These are phyloP conservation scores for Aspergillus pseudonomiae DNA, from an alignment of 2,329 filamentous ascomycete genomes.

Conservation along the genomic window DNA sequence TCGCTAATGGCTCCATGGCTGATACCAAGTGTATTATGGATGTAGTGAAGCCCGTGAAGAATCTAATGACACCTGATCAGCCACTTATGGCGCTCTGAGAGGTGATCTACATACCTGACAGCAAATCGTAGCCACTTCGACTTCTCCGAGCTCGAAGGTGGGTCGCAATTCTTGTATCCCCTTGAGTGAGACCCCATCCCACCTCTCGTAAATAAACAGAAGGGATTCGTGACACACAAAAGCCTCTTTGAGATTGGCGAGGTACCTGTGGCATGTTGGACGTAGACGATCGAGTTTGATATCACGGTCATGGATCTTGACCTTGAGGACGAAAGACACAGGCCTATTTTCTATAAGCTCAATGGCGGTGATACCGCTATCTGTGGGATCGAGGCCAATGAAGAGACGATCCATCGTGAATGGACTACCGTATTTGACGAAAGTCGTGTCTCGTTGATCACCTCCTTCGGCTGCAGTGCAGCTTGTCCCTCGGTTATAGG, in stretches of 20 bases:
- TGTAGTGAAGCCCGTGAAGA: slow-evolving; percentile 12
- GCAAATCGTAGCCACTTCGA: slow-evolving; percentile 16
- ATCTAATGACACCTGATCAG: background rate
- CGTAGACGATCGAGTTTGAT: background rate
- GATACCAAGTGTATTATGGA: slow-evolving; percentile 12
- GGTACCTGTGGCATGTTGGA: slow-evolving; percentile 7
- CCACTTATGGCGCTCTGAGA: no score
- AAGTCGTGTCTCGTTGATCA: no score
- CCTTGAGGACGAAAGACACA: slow-evolving; percentile 11
- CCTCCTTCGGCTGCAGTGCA: background rate
- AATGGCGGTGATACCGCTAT: slow-evolving; percentile 15
- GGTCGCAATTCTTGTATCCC: slow-evolving; percentile 5
- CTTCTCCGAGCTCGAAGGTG: slow-evolving; percentile 12
- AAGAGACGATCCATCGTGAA: slow-evolving; percentile 14
- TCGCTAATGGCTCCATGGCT: slow-evolving; percentile 7
- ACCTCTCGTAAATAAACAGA: slow-evolving; percentile 13
- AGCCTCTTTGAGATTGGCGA: slow-evolving; percentile 14
- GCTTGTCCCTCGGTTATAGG: background rate
- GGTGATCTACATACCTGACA: background rate
- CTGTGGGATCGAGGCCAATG: slow-evolving; percentile 10
- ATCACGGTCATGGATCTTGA: background rate
- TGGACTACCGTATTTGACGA: slow-evolving; percentile 15
- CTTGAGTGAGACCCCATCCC: slow-evolving; percentile 9
- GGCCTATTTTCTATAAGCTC: slow-evolving; percentile 13
- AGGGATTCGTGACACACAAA: slow-evolving; percentile 8